Evolutionary conservation across 2,329 filamentous ascomycete genomes (phyloP).

Genomic region (Rhinocladiella mackenziei): DNA sequence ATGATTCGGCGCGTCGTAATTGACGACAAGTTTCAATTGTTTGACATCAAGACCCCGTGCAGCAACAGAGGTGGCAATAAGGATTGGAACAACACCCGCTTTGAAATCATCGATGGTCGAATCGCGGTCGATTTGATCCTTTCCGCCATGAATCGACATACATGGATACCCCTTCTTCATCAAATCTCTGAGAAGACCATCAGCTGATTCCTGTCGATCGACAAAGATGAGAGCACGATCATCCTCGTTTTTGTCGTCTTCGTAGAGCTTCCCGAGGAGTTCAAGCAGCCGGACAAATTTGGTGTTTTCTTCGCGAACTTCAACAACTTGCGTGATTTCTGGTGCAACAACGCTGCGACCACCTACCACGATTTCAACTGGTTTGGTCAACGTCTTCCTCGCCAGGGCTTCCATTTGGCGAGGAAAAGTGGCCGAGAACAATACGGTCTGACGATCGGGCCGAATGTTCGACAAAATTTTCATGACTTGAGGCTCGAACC

Average conservation of each 20-base stretch:
- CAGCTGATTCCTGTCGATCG: conserved; percentile 84
- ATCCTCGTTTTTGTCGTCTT: conserved; percentile 72
- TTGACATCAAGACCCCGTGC: conserved; percentile 94
- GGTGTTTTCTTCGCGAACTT: conserved; percentile 73
- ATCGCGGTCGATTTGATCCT: conserved; percentile 89
- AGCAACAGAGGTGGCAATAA: conserved; percentile 92
- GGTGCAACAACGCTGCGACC: conserved; percentile 67
- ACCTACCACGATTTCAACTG: conserved; percentile 88
- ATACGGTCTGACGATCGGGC: conserved; percentile 85
- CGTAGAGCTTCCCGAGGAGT: conserved; percentile 78
- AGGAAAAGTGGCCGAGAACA: conserved; percentile 96
- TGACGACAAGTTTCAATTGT: conserved; percentile 85
- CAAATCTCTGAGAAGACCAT: conserved; percentile 71
- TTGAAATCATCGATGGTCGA: conserved; percentile 93
- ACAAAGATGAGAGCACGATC: conserved; percentile 87
- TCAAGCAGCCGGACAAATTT: conserved; percentile 84
- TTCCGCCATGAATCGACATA: conserved; percentile 90
- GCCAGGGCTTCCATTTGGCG: conserved; percentile 86
- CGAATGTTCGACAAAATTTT: conserved; percentile 91
- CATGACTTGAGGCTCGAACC: conserved; percentile 96
- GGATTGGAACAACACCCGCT: conserved; percentile 78
- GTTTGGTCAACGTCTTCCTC: conserved; percentile 78
- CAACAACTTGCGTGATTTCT: conserved; percentile 85
- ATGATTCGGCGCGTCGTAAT: conserved; percentile 30
- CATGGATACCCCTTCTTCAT: conserved; percentile 83